These are phyloP conservation scores for Penicillium nordicum DNA, from an alignment of 2,329 filamentous ascomycete species.

Conservation along the genomic window DNA sequence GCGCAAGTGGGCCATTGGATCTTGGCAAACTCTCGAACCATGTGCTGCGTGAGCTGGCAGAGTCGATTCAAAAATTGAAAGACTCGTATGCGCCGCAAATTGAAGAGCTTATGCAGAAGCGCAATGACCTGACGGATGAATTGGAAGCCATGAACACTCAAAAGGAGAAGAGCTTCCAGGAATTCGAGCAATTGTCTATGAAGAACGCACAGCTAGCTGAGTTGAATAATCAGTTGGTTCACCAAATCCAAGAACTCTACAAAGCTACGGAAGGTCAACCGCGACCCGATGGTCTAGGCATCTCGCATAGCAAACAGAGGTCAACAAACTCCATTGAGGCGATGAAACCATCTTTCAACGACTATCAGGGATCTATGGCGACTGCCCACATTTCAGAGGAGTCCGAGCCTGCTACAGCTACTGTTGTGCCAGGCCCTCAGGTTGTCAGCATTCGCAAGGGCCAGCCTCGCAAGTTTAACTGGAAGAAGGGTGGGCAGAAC, in stretches of 20 bases:
- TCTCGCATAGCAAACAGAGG: conserved; percentile 54
- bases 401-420: conserved; percentile 55
- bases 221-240: conserved; percentile 91
- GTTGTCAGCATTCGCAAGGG: conserved; percentile 94
- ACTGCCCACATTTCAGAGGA: conserved; percentile 61
- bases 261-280: conserved; percentile 59
- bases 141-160: conserved; percentile 76
- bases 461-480: conserved; percentile 94
- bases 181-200: conserved; percentile 89
- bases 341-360: conserved; percentile 44
- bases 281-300: conserved; percentile 56
- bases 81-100: conserved; percentile 72
- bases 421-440: conserved; percentile 70
- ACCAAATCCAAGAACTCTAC: conserved; percentile 90
- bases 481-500: conserved; percentile 94
- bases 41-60: conserved; percentile 60
- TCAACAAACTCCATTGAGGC: conserved; percentile 45
- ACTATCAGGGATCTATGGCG: conserved; percentile 58
- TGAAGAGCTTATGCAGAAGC: conserved; percentile 84
- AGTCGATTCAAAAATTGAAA: conserved; percentile 66
- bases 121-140: conserved; percentile 79
- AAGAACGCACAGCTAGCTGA: conserved; percentile 94
- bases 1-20: conserved; percentile 74
- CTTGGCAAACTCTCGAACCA: conserved; percentile 65
- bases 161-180: conserved; percentile 88